Percentiles rank a stretch among this genome's conserved stretches.
Conservation (phyloP, 306 rosid species). For the Cyamopsis tetragonoloba region DNA sequence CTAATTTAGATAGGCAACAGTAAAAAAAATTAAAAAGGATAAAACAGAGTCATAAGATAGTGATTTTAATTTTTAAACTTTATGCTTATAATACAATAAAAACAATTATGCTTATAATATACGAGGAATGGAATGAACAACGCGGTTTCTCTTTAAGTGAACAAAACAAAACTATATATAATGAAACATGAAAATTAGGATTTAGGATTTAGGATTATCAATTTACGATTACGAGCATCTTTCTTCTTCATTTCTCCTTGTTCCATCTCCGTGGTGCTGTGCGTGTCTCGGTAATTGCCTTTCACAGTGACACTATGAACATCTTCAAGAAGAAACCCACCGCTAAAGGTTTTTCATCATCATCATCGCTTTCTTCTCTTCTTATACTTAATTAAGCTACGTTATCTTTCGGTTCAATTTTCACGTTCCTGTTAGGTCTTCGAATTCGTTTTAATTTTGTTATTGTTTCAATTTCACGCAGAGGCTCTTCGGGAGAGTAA, state of each 20-base stretch:
- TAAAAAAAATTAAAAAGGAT: too few species aligned
- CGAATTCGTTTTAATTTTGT: slow-evolving; percentile 1
- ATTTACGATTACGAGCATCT: neutral
- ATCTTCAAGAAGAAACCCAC: slow-evolving; percentile 89
- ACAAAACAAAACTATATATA: neutral
- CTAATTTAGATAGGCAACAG: too few species aligned
- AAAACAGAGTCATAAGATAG: too few species aligned
- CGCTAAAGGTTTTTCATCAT: slow-evolving; percentile 65
- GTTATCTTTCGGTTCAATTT: neutral
- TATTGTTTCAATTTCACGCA: slow-evolving; percentile 36
- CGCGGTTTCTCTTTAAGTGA: neutral
- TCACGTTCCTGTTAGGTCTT: neutral
- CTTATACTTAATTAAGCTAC: neutral
- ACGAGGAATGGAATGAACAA: neutral
- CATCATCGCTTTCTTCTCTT: neutral
- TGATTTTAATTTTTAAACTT: too few species aligned
- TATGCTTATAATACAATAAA: too few species aligned
- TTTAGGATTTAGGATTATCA: too few species aligned
- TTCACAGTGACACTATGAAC: slow-evolving; percentile 48
- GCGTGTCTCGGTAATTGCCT: neutral
- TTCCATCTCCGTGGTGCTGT: neutral
- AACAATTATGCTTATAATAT: too few species aligned
- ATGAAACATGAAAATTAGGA: neutral
- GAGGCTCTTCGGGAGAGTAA: slow-evolving; percentile 97
- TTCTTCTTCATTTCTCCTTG: too few species aligned